These are phyloP conservation scores for Colletotrichum somersetense DNA, from an alignment of 2,329 filamentous ascomycete species.

Conservation along the genomic window DNA sequence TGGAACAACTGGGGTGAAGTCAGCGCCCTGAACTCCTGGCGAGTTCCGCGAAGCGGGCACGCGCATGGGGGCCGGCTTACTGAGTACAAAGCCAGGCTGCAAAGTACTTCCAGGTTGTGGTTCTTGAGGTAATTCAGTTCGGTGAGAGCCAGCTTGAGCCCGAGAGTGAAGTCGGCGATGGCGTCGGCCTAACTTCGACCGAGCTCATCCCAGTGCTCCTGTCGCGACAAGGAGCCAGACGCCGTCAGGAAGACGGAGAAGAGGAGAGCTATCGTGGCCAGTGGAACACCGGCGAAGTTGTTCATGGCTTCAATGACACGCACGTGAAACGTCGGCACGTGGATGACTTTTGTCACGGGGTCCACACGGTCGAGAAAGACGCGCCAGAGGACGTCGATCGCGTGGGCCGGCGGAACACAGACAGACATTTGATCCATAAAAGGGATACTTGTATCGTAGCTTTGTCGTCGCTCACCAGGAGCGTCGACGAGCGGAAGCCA, in stretches of 20 bases:
- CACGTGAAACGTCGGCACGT: constrained; percentile 67
- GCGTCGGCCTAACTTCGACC: constrained; percentile 62
- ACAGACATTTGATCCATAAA: constrained; percentile 48
- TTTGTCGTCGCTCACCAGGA: constrained; percentile 60
- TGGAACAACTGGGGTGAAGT: background rate
- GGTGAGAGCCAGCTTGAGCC: constrained; percentile 62
- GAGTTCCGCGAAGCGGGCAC: too few relatives aligned
- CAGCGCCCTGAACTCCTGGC: background rate
- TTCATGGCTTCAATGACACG: constrained; percentile 73
- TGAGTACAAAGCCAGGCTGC: constrained; percentile 16
- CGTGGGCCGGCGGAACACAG: constrained; percentile 59
- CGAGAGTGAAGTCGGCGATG: constrained; percentile 62
- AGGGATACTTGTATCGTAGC: background rate
- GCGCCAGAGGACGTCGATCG: constrained; percentile 52
- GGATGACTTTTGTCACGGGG: constrained; percentile 49
- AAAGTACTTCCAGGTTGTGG: constrained; percentile 59
- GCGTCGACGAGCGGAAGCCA: constrained; percentile 60
- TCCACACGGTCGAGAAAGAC: constrained; percentile 50
- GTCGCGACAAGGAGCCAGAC: constrained; percentile 46
- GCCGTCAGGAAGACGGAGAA: constrained; percentile 19
- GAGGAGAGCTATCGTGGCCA: constrained; percentile 43
- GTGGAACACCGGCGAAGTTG: constrained; percentile 64
- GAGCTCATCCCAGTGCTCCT: constrained; percentile 66
- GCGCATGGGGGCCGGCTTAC: background rate
- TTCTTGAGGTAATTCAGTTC: constrained; percentile 69